Evolutionary conservation across 208 protist genomes (phyloP).

Genomic region (Entamoeba dispar): DNA sequence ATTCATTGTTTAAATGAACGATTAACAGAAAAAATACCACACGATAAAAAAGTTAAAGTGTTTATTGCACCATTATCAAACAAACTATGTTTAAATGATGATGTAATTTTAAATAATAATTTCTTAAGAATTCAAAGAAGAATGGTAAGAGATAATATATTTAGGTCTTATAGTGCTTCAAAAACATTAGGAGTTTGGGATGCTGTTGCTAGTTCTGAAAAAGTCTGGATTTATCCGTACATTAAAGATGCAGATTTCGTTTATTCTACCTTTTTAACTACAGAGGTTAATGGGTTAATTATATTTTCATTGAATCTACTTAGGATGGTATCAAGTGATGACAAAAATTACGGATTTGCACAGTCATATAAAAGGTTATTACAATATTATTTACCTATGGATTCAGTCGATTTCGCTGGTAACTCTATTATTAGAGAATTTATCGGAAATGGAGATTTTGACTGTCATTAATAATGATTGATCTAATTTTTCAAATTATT

Average conservation of each 20-base stretch:
- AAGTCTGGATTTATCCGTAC: neutral
- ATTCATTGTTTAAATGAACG: slow-evolving; percentile 35
- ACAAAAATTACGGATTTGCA: neutral
- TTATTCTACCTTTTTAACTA: neutral
- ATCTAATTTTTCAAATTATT: too few relatives aligned
- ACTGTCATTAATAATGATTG: too few relatives aligned
- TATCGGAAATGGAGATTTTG: neutral
- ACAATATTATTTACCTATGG: neutral
- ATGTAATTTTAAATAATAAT: neutral
- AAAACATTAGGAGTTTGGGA: neutral
- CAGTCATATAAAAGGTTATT: neutral
- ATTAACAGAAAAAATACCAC: slow-evolving; percentile 22
- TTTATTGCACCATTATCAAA: slow-evolving; percentile 36
- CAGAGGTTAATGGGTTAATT: neutral
- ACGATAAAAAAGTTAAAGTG: slow-evolving; percentile 31
- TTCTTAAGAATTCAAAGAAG: neutral
- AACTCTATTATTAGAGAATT: neutral
- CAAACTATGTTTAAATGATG: neutral
- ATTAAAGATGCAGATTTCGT: neutral
- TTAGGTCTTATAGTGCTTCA: neutral
- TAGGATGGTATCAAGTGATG: neutral
- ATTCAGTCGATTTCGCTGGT: neutral
- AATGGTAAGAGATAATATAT: neutral
- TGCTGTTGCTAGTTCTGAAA: neutral
- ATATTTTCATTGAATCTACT: neutral